Percentiles rank a stretch among this genome's conserved stretches.
Conservation (phyloP, 2,329 filamentous ascomycete genomes). For the Trichoderma guizhouense region DNA sequence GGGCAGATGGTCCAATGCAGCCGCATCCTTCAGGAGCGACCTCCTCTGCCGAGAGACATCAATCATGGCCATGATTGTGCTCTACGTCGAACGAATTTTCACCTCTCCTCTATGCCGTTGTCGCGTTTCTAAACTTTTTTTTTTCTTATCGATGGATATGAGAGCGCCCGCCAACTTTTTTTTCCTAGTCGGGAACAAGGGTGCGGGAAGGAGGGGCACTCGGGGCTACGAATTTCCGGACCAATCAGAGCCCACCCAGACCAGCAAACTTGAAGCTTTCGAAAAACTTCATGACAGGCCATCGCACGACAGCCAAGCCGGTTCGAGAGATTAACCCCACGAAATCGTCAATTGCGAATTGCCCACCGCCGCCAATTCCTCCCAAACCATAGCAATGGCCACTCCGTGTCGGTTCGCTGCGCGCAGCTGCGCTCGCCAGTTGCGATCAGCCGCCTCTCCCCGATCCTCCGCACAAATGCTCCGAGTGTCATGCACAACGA, state of each 20-base stretch:
- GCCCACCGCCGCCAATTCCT: constrained; percentile 22
- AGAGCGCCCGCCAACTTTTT: constrained; percentile 29
- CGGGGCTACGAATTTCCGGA: constrained; percentile 36
- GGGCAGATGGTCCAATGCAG: constrained; percentile 59
- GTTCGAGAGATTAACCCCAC: constrained; percentile 14
- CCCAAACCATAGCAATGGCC: constrained; percentile 50
- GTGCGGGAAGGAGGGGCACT: constrained; percentile 28
- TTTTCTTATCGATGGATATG: constrained; percentile 23
- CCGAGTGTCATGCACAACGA: constrained; percentile 48
- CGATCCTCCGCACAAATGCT: constrained; percentile 47
- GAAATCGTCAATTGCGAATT: constrained; percentile 23
- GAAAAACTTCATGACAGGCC: constrained; percentile 41
- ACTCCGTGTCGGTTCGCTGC: constrained; percentile 61
- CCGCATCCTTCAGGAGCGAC: constrained; percentile 54
- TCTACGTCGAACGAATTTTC: constrained; percentile 27
- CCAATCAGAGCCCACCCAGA: constrained; percentile 32
- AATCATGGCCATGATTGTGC: constrained; percentile 51
- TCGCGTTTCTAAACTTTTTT: constrained; percentile 21
- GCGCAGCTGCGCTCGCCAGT: constrained; percentile 61
- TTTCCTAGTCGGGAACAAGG: constrained; percentile 27
- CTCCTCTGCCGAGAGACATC: constrained; percentile 53
- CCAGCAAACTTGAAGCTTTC: constrained; percentile 33
- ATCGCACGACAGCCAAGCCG: not conserved
- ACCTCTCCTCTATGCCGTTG: constrained; percentile 22
- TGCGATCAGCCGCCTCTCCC: constrained; percentile 48